These are phyloP conservation scores for Pythium apleroticum DNA, from an alignment of 352 stramenopile species.

Conservation along the genomic window DNA sequence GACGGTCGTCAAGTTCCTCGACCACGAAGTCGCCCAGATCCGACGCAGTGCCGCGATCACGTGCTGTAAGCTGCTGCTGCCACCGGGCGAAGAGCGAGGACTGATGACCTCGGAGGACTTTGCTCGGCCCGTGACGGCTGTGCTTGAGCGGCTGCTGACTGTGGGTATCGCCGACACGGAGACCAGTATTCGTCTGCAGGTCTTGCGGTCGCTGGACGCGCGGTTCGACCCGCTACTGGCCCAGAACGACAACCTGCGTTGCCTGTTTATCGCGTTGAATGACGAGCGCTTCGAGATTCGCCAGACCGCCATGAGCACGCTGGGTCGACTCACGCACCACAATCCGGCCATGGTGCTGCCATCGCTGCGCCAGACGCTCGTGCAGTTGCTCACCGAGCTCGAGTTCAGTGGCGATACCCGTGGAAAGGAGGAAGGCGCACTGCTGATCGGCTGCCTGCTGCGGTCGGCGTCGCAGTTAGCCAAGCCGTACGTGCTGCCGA, in stretches of 20 bases:
- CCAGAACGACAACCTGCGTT: slow-evolving; percentile 82
- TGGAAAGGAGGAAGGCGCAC: slow-evolving; percentile 79
- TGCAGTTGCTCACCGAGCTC: slow-evolving; percentile 84
- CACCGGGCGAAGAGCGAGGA: slow-evolving; percentile 59
- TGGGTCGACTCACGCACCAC: slow-evolving; percentile 82
- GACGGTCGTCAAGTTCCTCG: slow-evolving; percentile 85
- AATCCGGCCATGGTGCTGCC: slow-evolving; percentile 82
- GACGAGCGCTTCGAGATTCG: slow-evolving; percentile 88
- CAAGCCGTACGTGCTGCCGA: slow-evolving; percentile 85
- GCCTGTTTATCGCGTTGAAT: slow-evolving; percentile 86
- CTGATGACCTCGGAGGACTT: slow-evolving; percentile 75
- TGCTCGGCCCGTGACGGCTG: slow-evolving; percentile 62
- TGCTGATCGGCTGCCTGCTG: slow-evolving; percentile 79
- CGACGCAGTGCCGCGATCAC: slow-evolving; percentile 87
- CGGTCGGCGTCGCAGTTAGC: slow-evolving; percentile 74
- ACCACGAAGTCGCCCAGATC: slow-evolving; percentile 82
- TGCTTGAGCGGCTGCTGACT: slow-evolving; percentile 77
- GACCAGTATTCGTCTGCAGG: slow-evolving; percentile 78
- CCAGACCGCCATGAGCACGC: slow-evolving; percentile 87
- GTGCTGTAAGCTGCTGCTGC: slow-evolving; percentile 83
- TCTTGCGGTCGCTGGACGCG: slow-evolving; percentile 77
- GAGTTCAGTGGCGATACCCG: slow-evolving; percentile 83
- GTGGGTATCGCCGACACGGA: slow-evolving; percentile 88
- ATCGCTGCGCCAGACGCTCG: slow-evolving; percentile 80
- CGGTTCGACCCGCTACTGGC: slow-evolving; percentile 81